Evolutionary conservation across 2,329 filamentous ascomycete genomes (phyloP).

Genomic region (Ophiocordyceps sinensis): DNA sequence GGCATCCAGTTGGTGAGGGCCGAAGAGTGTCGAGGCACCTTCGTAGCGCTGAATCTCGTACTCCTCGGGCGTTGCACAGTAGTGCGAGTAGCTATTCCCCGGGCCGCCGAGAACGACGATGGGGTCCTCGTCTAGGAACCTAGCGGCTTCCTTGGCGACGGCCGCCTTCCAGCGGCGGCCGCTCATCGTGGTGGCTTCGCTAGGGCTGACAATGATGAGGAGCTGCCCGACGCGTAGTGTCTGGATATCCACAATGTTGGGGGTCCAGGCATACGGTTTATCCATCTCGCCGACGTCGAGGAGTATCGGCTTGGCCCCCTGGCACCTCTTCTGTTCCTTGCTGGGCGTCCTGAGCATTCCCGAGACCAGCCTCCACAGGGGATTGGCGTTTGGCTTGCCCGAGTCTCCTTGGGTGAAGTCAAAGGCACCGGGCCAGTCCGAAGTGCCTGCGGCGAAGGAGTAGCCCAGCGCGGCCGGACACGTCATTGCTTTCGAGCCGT

Average conservation of each 20-base stretch:
- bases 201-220: slow-evolving; percentile 69
- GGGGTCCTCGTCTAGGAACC: slow-evolving; percentile 37
- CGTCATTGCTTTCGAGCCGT: slow-evolving; percentile 56
- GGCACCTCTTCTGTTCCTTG: slow-evolving; percentile 57
- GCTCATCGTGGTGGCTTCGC: slow-evolving; percentile 86
- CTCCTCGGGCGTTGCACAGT: slow-evolving; percentile 66
- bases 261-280: slow-evolving; percentile 71
- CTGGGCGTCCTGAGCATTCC: slow-evolving; percentile 57
- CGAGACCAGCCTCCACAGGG: slow-evolving; percentile 67
- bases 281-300: slow-evolving; percentile 76
- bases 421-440: slow-evolving; percentile 79
- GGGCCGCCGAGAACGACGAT: slow-evolving; percentile 79
- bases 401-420: slow-evolving; percentile 85
- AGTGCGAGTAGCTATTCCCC: slow-evolving; percentile 82
- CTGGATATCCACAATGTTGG: slow-evolving; percentile 85
- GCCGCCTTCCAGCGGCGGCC: slow-evolving; percentile 74
- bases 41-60: slow-evolving; percentile 82
- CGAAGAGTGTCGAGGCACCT: slow-evolving; percentile 84
- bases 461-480: slow-evolving; percentile 84
- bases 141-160: slow-evolving; percentile 36
- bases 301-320: slow-evolving; percentile 69
- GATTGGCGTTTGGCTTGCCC: slow-evolving; percentile 52
- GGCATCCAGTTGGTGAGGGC: slow-evolving; percentile 66
- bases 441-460: slow-evolving; percentile 84
- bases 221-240: slow-evolving; percentile 72